Base-by-base conservation (phyloP, 2,329 filamentous ascomycete species). In the Ophiostoma perfectum region DNA sequence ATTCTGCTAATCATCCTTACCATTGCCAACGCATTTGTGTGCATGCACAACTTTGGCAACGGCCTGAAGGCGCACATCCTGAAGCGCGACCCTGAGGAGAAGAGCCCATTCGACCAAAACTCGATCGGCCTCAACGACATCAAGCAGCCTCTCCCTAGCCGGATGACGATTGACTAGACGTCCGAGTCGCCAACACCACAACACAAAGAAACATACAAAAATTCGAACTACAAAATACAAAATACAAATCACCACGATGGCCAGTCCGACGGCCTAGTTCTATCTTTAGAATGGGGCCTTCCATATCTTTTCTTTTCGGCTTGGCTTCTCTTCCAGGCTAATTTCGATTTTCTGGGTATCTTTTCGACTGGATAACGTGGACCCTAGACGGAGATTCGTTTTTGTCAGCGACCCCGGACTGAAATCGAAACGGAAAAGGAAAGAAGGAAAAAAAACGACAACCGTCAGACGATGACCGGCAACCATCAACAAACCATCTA, bases 21-120 rank as follows among this genome's bases (percentile, higher is more conserved):
- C 70, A 97, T 99, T 74, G 80, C 85, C 77, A 93, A 96, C 74
- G 93, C 92, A 52, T 87, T 90, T 75, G 83, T 94, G 74, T 98
- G 94, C 83, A 93, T 92, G 79, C 81, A 85, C 78, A 98, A 98
- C 81, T 99, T 98, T 80, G 86, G 90, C 78, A 89, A 89, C 72
- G 95, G 95, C 8, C 83, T 99, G 70, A 97, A 96, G 81, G 88
- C 88, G 9, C 93, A 98, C 77, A 86, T 99, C 69, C 84, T 88
- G 73, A 84, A 83, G 75, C 76, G 77, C 55, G 77, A 76, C 66
- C 77, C 81, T 60, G 80, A 83, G 64, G 84, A 87, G 77, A 86
- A 85, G 78, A n/a, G 41, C 7, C 52, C 27, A 6, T 80, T 82
- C 41, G 72, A 70, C 47, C 84, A 86, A 69, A 77, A 78, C 44